A percentile compares a stretch with the other conserved stretches of the same genome.
phyloP scores from a whole-genome alignment of 116 monocot species.

The Phalaenopsis hybrid region DNA sequence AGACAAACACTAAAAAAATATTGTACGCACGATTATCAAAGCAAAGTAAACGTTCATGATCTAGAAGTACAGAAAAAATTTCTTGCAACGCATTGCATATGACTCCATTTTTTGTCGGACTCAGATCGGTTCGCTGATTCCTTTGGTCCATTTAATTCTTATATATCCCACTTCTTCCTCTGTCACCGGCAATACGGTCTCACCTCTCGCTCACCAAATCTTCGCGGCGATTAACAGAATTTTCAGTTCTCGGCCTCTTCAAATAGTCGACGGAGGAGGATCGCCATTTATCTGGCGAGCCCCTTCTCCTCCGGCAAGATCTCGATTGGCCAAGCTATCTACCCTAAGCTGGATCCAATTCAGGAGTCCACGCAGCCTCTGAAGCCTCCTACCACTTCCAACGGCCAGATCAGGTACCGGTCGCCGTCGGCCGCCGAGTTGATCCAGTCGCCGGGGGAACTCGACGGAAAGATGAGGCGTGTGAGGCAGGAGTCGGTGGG shows the following conservation, averaged over 20 bases:
- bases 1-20: too few species aligned
- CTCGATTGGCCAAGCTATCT: not conserved
- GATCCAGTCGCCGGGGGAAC: slow-evolving; percentile 18
- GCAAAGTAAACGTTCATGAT: too few species aligned
- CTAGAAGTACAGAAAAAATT: too few species aligned
- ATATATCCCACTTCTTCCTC: not conserved
- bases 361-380: slow-evolving; percentile 10
- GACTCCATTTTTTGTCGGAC: too few species aligned
- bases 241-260: too few species aligned
- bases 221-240: too few species aligned
- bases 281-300: not conserved
- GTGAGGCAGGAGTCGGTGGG: slow-evolving; percentile 31
- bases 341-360: slow-evolving; percentile 15
- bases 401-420: slow-evolving; percentile 18
- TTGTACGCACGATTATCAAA: too few species aligned
- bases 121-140: too few species aligned
- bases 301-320: not conserved
- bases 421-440: slow-evolving; percentile 23
- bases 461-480: slow-evolving; percentile 53
- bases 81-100: too few species aligned
- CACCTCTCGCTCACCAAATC: too few species aligned
- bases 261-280: slow-evolving; percentile 2
- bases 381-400: slow-evolving; percentile 3
- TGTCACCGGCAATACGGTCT: too few species aligned
- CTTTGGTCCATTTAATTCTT: too few species aligned